Conservation (phyloP, 345 rosid species). For the Brassica cretica region DNA sequence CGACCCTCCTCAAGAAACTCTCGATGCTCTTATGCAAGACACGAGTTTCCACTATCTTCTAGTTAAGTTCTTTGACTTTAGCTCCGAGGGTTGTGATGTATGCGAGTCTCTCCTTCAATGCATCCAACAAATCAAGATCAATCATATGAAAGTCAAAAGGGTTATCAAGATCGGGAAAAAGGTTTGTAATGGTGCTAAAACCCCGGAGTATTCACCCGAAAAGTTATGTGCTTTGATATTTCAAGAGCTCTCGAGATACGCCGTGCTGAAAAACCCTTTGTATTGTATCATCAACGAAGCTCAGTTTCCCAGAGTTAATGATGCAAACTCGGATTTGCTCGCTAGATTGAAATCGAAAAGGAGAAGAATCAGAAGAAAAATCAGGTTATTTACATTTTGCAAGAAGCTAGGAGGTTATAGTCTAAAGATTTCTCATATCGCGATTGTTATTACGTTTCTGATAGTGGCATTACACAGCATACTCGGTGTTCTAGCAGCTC, state of each 20-base stretch:
- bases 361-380: constrained; percentile 52
- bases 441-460: constrained; percentile 45
- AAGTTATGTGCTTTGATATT: constrained; percentile 30
- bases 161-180: constrained; percentile 48
- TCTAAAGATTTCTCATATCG: constrained; percentile 48
- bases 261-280: constrained; percentile 56
- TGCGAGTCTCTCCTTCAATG: constrained; percentile 65
- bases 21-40: constrained; percentile 41
- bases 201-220: constrained; percentile 11
- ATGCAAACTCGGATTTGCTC: constrained; percentile 49
- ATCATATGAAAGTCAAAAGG: constrained; percentile 53
- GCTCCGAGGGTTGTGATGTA: constrained; percentile 53
- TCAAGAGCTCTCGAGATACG: constrained; percentile 56
- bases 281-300: constrained; percentile 40
- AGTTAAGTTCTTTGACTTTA: constrained; percentile 52
- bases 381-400: constrained; percentile 40
- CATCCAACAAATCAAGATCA: constrained; percentile 53
- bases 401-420: constrained; percentile 51
- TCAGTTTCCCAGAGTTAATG: constrained; percentile 43
- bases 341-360: constrained; percentile 46
- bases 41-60: constrained; percentile 49
- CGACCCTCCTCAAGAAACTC: constrained; percentile 60
- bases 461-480: constrained; percentile 65
- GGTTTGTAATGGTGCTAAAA: constrained; percentile 33
- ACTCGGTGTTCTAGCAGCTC: constrained; percentile 57